Base-by-base conservation (phyloP, 805 yeast species). In the Kodamaea nitidulidarum region DNA sequence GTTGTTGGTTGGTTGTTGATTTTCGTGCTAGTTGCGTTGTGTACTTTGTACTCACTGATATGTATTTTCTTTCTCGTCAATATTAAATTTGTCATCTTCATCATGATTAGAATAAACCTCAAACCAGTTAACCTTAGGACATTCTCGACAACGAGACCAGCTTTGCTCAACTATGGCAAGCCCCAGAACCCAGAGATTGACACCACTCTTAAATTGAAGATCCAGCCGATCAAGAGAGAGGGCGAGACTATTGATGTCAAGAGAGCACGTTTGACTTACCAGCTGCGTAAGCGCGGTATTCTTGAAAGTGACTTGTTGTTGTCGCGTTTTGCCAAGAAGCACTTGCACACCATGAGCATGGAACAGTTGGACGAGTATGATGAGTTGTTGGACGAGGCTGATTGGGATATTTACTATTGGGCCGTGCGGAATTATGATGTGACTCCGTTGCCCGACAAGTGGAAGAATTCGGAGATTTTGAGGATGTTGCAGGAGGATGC, bases 361-460 rank as follows among this genome's bases (percentile, higher is more conserved):
- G 81, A 71, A 39, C 84, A 88, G 62, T 67, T 93, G 39, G 83
- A 79, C 34, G 98, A 93, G 60, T 93, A 87, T 60, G 97, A 91
- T 55, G 58, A 71, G 41, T 63, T 93, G 42, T 71, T 93, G 56
- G 95, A 93, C 60, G 95, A 91, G 62, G 78, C 91, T n/a, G 98
- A 93, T 62, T 93, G 98, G 98, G 98, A 93, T 61, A 90, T 93
- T 44, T 93, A 87, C 62, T 93, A 93, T 67, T 91, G 98, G 98
- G 95, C 95, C 17, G 88, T 97, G 2, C 78, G 76, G 48, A 87
- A 90, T 59, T 85, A 66, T 52, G 80, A 77, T 25, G 79, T 85
- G 14, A 85, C 90, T 34, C 95, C 95, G 10, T 70, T 91, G 47
- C 97, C 98, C 11, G 88, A 84, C 29, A 76, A 76, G 55, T 93